phyloP scores from a whole-genome alignment of 768 basidiomycete genomes.

The Auriscalpium orientale region DNA sequence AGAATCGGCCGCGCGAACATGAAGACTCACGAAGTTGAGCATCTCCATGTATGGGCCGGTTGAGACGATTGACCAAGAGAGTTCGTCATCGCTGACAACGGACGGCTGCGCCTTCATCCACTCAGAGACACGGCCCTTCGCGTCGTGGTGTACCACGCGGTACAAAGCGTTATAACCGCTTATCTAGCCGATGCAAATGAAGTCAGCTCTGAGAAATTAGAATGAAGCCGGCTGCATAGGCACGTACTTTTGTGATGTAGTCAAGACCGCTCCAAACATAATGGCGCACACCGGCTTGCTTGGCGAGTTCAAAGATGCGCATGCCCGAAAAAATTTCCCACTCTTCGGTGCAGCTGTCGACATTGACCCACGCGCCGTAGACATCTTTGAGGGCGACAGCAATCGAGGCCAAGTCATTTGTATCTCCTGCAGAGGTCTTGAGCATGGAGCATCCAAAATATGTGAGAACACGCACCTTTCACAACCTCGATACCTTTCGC shows the following conservation, averaged over 20 bases:
- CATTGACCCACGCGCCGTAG: conserved; percentile 32
- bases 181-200: conserved; percentile 13
- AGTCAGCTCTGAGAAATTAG: not conserved
- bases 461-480: not conserved
- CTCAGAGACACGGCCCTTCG: conserved; percentile 31
- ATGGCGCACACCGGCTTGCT: conserved; percentile 27
- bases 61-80: conserved; percentile 31
- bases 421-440: conserved; percentile 17
- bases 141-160: conserved; percentile 30
- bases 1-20: not conserved
- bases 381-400: conserved; percentile 24
- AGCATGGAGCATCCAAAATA: not conserved
- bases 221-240: too few relatives aligned
- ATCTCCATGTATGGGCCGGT: conserved; percentile 36
- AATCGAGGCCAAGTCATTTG: conserved; percentile 23
- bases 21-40: conserved; percentile 25
- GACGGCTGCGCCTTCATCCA: conserved; percentile 29
- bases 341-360: conserved; percentile 27
- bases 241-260: conserved; percentile 29
- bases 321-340: conserved; percentile 33
- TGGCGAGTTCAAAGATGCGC: conserved; percentile 33
- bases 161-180: conserved; percentile 20
- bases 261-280: conserved; percentile 34
- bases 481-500: conserved; percentile 19
- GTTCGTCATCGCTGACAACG: conserved; percentile 19